Evolutionary conservation across 176 grass and related monocot species (phyloP), one percentile per base, ranked within the genome.

Genomic region (Oryza officinalis): DNA sequence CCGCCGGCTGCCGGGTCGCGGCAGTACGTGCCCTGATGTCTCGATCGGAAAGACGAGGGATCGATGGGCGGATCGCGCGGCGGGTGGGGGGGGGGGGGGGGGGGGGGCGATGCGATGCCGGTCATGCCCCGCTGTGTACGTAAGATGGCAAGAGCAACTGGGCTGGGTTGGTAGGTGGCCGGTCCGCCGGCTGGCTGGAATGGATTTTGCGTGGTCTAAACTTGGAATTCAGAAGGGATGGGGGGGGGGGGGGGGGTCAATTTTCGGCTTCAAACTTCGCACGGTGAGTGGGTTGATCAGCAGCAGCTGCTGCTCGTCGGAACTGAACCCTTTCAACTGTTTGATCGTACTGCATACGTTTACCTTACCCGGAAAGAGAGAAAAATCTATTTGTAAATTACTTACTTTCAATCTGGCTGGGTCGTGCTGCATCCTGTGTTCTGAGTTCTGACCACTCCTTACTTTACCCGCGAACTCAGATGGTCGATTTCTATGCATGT

Each of bases 41-140:
- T 44, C 41, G 41, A 44, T 13, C 35, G 35, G 6, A 37, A 37
- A 0, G 35, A 37, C 7, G 37, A 1, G 7, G 0, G 37, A 38
- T 38, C 44, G 12, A 45, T 13, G 10, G 44, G 15, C 17, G 5
- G 49, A 20, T 54, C 47, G n/a, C n/a, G n/a, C n/a, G n/a, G 33
- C 47, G 33, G 22, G 22, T 0, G 20, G 72, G 20, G 72, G 20
- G n/a, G n/a, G 20, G 72, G 20, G 72, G 20, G 33, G 22, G 22
- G 0, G 20, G 72, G 20, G 72, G 20, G 4, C 14, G 49, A 7
- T 6, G 49, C 49, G 50, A 63, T 41, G 67, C 79, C 80, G 86
- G 86, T 83, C 80, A 20, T 78, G 60, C 63, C 46, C 80, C 65
- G 12, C 50, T 27, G 49, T 52, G 32, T 20, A 33, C 33, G 12